A percentile compares a stretch with the other conserved stretches of the same genome.
Conservation (phyloP, 768 basidiomycete species). For the Hericium coralloides region DNA sequence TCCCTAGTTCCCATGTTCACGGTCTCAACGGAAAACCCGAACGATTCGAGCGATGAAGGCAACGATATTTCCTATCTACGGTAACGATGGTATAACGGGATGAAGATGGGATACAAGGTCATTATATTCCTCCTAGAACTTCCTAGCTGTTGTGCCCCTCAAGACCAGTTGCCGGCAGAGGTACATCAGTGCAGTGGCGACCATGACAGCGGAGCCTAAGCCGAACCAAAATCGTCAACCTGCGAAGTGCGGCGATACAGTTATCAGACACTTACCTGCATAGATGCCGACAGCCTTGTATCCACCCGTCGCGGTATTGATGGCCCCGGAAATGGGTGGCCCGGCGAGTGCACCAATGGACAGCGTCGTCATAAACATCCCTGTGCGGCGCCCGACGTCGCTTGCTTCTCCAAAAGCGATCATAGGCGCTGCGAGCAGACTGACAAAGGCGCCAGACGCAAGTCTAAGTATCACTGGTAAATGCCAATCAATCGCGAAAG, state of each 20-base stretch:
- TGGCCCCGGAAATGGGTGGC: slow-evolving; percentile 68
- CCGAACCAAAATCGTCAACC: background rate
- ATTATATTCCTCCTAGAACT: no score
- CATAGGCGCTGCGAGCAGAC: slow-evolving; percentile 46
- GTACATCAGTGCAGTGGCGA: background rate
- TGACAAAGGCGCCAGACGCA: slow-evolving; percentile 52
- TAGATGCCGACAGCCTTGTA: slow-evolving; percentile 49
- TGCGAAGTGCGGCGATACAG: background rate
- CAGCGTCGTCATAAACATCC: slow-evolving; percentile 53
- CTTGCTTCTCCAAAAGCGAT: slow-evolving; percentile 49
- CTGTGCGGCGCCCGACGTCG: slow-evolving; percentile 57
- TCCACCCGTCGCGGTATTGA: slow-evolving; percentile 41
- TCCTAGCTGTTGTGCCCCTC: background rate
- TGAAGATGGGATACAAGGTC: no score
- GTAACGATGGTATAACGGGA: no score
- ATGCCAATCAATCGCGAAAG: background rate
- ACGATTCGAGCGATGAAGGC: no score
- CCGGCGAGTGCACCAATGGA: slow-evolving; percentile 58
- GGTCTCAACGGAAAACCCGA: no score
- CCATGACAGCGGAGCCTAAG: background rate
- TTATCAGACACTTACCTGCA: slow-evolving; percentile 29
- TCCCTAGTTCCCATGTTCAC: no score
- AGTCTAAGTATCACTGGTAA: slow-evolving; percentile 29
- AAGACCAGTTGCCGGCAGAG: background rate
- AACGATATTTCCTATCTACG: no score